Base-by-base conservation (phyloP, 257 asterid species). In the Marsdenia floribunda region DNA sequence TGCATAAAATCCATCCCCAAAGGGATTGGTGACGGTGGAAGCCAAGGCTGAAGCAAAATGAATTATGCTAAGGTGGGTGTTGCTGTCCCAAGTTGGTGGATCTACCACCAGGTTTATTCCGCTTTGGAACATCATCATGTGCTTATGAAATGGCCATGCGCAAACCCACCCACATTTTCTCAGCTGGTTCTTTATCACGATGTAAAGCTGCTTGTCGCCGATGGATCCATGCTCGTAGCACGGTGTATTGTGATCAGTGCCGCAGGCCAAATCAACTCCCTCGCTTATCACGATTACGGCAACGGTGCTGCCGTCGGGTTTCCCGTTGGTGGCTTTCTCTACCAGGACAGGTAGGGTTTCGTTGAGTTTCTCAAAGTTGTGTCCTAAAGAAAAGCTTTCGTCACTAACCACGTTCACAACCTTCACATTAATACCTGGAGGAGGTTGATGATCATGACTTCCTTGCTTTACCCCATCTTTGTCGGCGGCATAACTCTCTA, bases 1-100 rank as follows among this genome's bases (percentile, higher is more conserved):
- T 6, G 57, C 50, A 57, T 55, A 73, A 42, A 73, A 73, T 42
- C 76, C 76, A 9, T 58, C 18, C 11, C 58, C 70, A 11, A 42
- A 59, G 1, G 76, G 76, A 42, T 73, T 73, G 3, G 76, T 73
- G n/a, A 73, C 16, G 37, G 76, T 73, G 21, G 76, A 57, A 33
- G 70, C 76, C 76, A 73, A 73, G 6, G 76, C 76, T 7, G 76
- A 73, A 1, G 76, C 76, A 21, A 73, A 60, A 59, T 73, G 76
- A 21, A 42, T 65, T 3, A 73, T 73, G 52, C 52, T 65, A 15
- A 38, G 35, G 58, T 44, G 55, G 33, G 70, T 42, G 16, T 38
- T 16, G 24, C 18, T 9, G 24, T 46, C 65, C 66, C 68, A 40
- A 5, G 71, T 73, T 13, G 76, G 76, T 59, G 76, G 76, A 42